Evolutionary conservation across 2,329 filamentous ascomycete species (phyloP), one percentile per base, ranked within the genome.

Genomic region (Pezicula radicicola): DNA sequence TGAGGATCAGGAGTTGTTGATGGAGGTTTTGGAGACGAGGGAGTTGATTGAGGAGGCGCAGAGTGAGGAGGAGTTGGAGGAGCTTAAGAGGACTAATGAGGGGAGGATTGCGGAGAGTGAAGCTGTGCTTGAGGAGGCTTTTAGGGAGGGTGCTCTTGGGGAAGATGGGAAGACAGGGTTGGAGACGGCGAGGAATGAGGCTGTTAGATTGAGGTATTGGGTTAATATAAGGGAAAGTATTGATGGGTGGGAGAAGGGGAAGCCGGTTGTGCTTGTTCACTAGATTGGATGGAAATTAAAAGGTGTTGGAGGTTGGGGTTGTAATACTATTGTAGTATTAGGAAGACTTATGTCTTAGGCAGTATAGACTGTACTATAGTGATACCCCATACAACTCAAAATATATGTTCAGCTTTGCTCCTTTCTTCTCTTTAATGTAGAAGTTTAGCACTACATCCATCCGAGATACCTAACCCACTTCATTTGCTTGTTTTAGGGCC

Each of bases 141-240:
- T 97, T 66, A 76, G 73, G 55, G 62, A 33, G 25, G 25, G 4
- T 25, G 25, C 25, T 25, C 6, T 7, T 45, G 40, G 18, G 18
- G 16, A 42, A 16, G 15, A 25, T 15, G 21, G 13, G 42, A 13
- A 68, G 8, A 88, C 87, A 46, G 82, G 93, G 65, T 66, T 89
- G 37, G 78, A 84, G 39, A 71, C 56, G 8, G 93, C 91, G 15
- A 84, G 80, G 71, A 70, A 67, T 55, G 90, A 95, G 78, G 85
- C 86, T 43, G 84, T 96, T 2, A 77, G 81, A 68, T 71, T 97
- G 73, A 77, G 91, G 68, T 97, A 97, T 74, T 97, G 93, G 93
- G 80, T 88, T 51, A 96, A 92, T 70, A 86, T 97, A 55, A 80
- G 84, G 56, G 88, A 95, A 69, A 88, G 85, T 44, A 74, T 97